Conservation (phyloP, 768 basidiomycete species). For the Daedaleopsis nitida region DNA sequence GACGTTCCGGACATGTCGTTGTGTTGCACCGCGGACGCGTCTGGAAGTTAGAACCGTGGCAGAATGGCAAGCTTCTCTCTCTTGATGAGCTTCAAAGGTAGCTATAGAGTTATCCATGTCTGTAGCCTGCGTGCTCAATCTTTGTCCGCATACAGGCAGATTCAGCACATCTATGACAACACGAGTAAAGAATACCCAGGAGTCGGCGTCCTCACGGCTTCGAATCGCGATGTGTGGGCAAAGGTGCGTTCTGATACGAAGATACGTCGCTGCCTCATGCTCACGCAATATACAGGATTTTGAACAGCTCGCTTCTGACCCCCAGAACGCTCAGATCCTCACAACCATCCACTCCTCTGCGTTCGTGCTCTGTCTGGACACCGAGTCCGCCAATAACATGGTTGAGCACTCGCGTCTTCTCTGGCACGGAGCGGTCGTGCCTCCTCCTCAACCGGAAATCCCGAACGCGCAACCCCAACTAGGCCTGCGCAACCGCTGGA, state of each 20-base stretch:
- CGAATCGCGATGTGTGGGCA: constrained; percentile 88
- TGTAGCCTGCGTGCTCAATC: not conserved
- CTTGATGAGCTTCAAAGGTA: constrained; percentile 68
- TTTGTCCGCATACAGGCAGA: constrained; percentile 48
- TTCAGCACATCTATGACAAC: constrained; percentile 70
- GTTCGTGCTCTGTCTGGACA: constrained; percentile 81
- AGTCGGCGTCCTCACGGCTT: constrained; percentile 76
- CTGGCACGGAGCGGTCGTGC: constrained; percentile 74
- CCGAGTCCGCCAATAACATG: constrained; percentile 51
- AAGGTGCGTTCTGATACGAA: constrained; percentile 51
- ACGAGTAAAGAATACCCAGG: constrained; percentile 65
- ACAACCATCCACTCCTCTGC: constrained; percentile 82
- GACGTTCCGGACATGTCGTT: constrained; percentile 76
- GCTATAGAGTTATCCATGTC: constrained; percentile 11
- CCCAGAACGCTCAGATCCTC: constrained; percentile 65
- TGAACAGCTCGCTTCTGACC: constrained; percentile 54
- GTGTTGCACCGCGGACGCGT: constrained; percentile 83
- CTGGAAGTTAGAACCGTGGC: constrained; percentile 74
- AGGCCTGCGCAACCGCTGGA: constrained; percentile 78
- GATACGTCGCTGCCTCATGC: not conserved
- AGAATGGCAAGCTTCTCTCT: constrained; percentile 59
- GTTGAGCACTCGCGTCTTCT: constrained; percentile 67
- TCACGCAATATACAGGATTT: constrained; percentile 52
- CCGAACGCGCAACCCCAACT: constrained; percentile 12
- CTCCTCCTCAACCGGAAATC: not conserved